Evolutionary conservation across 2,329 filamentous ascomycete genomes (phyloP).

Genomic region (Fusarium anguioides): DNA sequence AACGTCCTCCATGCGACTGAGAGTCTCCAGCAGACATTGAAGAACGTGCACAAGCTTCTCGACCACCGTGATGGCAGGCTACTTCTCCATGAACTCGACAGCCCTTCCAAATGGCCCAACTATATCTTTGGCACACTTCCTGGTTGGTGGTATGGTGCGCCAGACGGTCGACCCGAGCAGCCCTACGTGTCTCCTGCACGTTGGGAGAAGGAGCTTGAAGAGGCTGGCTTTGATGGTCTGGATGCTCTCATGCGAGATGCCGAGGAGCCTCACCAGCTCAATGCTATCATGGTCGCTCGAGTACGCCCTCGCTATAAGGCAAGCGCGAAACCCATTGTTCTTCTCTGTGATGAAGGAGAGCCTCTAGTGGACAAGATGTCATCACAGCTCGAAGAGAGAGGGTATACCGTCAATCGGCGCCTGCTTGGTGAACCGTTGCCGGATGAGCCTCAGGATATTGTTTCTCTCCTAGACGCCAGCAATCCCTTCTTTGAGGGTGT

Average conservation of each 20-base stretch:
- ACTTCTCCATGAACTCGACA: constrained; percentile 46
- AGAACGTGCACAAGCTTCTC: constrained; percentile 50
- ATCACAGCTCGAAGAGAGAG: neutral
- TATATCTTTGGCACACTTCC: constrained; percentile 46
- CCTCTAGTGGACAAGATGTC: neutral
- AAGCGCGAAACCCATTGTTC: neutral
- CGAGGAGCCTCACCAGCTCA: neutral
- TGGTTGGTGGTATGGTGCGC: constrained; percentile 52
- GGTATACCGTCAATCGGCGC: neutral
- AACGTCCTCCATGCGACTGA: constrained; percentile 51
- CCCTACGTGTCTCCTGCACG: constrained; percentile 41
- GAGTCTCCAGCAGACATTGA: constrained; percentile 40
- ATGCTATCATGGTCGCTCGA: constrained; percentile 5
- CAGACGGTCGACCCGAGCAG: constrained; percentile 43
- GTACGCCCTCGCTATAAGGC: neutral
- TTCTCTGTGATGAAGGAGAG: neutral
- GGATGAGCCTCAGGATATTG: constrained; percentile 38
- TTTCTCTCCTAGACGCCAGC: constrained; percentile 45
- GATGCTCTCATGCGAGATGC: constrained; percentile 12
- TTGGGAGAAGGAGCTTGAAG: constrained; percentile 46
- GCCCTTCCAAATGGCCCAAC: constrained; percentile 42
- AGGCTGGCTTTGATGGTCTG: constrained; percentile 41
- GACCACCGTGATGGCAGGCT: constrained; percentile 47
- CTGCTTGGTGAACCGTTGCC: neutral
- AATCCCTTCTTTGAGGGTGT: constrained; percentile 44